Conservation (phyloP, 202 grass and related monocot genomes). For the Musa balbisiana region DNA sequence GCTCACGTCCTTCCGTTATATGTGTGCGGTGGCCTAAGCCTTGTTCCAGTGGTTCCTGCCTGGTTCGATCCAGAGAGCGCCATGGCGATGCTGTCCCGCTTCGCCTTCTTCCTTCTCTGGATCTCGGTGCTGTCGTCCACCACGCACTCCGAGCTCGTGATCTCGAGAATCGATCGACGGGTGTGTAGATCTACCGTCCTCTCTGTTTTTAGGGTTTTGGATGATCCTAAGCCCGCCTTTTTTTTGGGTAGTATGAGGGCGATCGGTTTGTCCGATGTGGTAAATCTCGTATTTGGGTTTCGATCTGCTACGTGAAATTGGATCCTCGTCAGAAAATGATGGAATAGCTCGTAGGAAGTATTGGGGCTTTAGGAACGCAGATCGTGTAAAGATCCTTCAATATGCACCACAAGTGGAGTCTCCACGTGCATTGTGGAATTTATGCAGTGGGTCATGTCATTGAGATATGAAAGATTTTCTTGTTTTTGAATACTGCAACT, state of each 20-base stretch:
- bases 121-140: slow-evolving; percentile 19
- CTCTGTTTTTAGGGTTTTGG: background rate
- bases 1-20: background rate
- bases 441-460: background rate
- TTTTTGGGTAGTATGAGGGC: background rate
- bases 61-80: background rate
- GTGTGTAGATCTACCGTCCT: slow-evolving; percentile 33
- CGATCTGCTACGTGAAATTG: background rate
- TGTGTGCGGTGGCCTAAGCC: background rate
- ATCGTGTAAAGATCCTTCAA: too few species aligned
- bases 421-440: background rate
- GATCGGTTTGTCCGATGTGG: background rate
- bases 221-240: background rate
- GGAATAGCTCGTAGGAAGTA: too few species aligned
- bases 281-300: background rate
- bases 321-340: too few species aligned
- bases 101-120: slow-evolving; percentile 23
- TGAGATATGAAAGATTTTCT: background rate
- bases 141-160: slow-evolving; percentile 65
- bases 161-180: slow-evolving; percentile 70
- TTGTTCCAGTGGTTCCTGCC: background rate
- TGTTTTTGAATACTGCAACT: background rate
- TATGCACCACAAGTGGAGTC: too few species aligned
- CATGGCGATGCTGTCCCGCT: slow-evolving; percentile 42
- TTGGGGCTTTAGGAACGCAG: too few species aligned